Evolutionary conservation across 148 eudicot species (phyloP), one percentile per base, ranked within the genome.

Genomic region (Persicaria tinctoria): DNA sequence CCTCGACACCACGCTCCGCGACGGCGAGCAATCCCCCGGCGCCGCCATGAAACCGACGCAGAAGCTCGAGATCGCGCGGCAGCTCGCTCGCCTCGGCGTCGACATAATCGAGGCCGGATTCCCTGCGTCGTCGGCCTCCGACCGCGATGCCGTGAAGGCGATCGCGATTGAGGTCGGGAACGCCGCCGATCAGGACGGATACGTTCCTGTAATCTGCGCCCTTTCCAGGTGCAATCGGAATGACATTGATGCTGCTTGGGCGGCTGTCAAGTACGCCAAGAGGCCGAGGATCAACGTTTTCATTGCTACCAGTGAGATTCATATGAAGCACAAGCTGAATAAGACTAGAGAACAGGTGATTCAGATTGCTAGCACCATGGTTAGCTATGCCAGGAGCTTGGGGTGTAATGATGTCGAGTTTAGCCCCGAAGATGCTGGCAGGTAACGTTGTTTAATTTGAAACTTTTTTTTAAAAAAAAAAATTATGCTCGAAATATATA

Each of bases 351-450:
- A 89, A n/a, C 88, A 96, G 80, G 97, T 96, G 20, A 70, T 96
- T 64, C 90, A 87, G 72, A 90, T 80, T 78, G 97, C 99, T 0
- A 81, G 83, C 49, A 88, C 80, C 69, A 96, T 96, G 99, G 99
- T 96, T 46, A 69, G 76, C 6, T 89, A 90, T 82, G 99, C 99
- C 0, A 79, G 99, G 81, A 89, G 91, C 68, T 92, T 96, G 88
- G 97, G 97, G 8, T 96, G 97, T 75, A 44, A 86, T 5, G 97
- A 96, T 80, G 97, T 96, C 51, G 97, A 90, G 73, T 96, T 96
- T 77, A 92, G 97, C 73, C 97, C 97, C 18, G 99, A 96, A 83
- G 97, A 96, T 84, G 97, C 99, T 73, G 94, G 97, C 76, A 92
- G 97, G 99, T 96, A 81, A 41, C 70, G 5, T 23, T 23, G 27